These are phyloP conservation scores for Azolla pinnata DNA, from an alignment of 75 land plant species.

Conservation along the genomic window DNA sequence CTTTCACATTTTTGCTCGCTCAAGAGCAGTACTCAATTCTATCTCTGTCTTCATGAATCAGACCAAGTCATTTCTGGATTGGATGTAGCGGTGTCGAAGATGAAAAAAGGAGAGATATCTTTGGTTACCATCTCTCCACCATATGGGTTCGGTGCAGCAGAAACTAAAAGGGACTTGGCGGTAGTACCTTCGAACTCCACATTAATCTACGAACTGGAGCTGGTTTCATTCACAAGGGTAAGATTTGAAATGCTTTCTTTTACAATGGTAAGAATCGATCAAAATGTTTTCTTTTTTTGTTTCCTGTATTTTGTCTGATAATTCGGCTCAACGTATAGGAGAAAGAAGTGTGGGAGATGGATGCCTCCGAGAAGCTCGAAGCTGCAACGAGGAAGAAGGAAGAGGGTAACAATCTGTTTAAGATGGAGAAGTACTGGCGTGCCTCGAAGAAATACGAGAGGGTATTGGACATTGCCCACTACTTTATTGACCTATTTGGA, in stretches of 20 bases:
- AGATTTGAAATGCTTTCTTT: too few species aligned
- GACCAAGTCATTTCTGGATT: conserved; percentile 72
- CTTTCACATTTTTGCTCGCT: not conserved
- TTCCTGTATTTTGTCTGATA: not conserved
- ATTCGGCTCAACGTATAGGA: conserved; percentile 29
- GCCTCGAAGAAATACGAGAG: conserved; percentile 87
- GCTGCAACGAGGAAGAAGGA: conserved; percentile 67
- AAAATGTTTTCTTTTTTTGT: not conserved
- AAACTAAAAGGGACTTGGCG: conserved; percentile 44
- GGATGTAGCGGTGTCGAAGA: conserved; percentile 53
- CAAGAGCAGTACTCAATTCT: not conserved
- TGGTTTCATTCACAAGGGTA: conserved; percentile 68
- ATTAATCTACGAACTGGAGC: conserved; percentile 58
- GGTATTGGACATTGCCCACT: too few species aligned
- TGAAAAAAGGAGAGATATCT: conserved; percentile 75
- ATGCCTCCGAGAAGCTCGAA: conserved; percentile 59
- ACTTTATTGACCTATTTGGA: too few species aligned
- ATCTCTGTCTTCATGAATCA: conserved; percentile 12
- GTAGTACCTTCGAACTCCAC: conserved; percentile 53
- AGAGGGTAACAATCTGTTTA: conserved; percentile 74
- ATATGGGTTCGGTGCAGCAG: conserved; percentile 45
- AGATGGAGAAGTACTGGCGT: conserved; percentile 49
- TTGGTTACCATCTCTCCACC: conserved; percentile 51
- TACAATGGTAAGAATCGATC: too few species aligned
- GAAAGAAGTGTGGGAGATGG: conserved; percentile 75